A percentile compares a stretch with the other conserved stretches of the same genome.
These are phyloP conservation scores for Butyriboletus loyo DNA, from an alignment of 768 basidiomycete genomes.

Conservation along the genomic window DNA sequence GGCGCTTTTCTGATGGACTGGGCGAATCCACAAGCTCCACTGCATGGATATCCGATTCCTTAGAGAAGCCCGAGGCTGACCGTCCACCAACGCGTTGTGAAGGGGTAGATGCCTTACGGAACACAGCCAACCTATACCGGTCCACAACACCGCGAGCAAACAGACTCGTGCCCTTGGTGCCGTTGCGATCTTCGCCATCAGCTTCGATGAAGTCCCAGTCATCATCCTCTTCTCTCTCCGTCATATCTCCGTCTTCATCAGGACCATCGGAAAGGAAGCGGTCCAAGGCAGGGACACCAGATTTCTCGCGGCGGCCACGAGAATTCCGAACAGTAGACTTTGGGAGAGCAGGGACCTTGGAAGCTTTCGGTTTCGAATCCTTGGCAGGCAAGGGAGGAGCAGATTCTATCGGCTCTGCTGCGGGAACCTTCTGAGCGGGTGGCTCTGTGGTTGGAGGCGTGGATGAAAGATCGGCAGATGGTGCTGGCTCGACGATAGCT, in stretches of 20 bases:
- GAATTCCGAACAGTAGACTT: slow-evolving; percentile 25
- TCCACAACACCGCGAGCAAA: slow-evolving; percentile 93
- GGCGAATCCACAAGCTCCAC: slow-evolving; percentile 43
- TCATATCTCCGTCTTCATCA: slow-evolving; percentile 41
- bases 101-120: slow-evolving; percentile 77
- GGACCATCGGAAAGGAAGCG: slow-evolving; percentile 58
- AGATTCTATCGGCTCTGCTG: slow-evolving; percentile 15
- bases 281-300: slow-evolving; percentile 79
- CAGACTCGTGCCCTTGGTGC: slow-evolving; percentile 72
- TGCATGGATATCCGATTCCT: slow-evolving; percentile 44
- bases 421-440: neutral
- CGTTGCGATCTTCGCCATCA: slow-evolving; percentile 82
- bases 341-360: slow-evolving; percentile 11
- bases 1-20: slow-evolving; percentile 48
- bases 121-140: slow-evolving; percentile 79
- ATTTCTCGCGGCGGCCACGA: slow-evolving; percentile 69
- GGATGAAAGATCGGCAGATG: slow-evolving; percentile 14
- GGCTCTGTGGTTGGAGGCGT: slow-evolving; percentile 15
- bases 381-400: slow-evolving; percentile 33
- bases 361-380: slow-evolving; percentile 28
- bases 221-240: slow-evolving; percentile 58
- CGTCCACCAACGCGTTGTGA: slow-evolving; percentile 44
- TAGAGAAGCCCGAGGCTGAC: slow-evolving; percentile 58
- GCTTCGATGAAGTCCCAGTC: slow-evolving; percentile 92
- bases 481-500: slow-evolving; percentile 13